These are phyloP conservation scores for Phialemonium atrogriseum DNA, from an alignment of 2,329 filamentous ascomycete species.

Conservation along the genomic window DNA sequence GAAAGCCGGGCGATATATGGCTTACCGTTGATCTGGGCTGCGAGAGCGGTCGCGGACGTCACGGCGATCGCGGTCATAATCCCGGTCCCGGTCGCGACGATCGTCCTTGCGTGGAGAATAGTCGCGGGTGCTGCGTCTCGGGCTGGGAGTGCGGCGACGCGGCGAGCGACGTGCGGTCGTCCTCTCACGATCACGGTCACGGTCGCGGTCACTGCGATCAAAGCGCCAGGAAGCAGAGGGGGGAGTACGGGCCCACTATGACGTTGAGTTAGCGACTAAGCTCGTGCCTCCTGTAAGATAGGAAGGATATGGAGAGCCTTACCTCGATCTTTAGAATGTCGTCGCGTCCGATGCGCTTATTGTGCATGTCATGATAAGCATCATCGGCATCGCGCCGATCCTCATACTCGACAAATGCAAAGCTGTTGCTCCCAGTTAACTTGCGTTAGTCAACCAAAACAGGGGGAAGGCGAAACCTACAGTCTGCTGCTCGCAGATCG, in stretches of 20 bases:
- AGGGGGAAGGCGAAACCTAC: slow-evolving; percentile 51
- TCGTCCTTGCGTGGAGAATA: slow-evolving; percentile 88
- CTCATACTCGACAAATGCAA: slow-evolving; percentile 99
- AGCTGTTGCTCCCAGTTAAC: slow-evolving; percentile 40
- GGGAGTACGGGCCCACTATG: slow-evolving; percentile 92
- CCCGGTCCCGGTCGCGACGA: slow-evolving; percentile 69
- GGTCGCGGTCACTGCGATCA: slow-evolving; percentile 47
- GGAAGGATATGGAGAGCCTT: too few relatives aligned
- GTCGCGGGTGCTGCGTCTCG: slow-evolving; percentile 67
- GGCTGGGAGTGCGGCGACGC: slow-evolving; percentile 64
- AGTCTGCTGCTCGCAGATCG: slow-evolving; percentile 89
- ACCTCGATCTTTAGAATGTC: slow-evolving; percentile 98
- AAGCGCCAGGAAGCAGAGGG: slow-evolving; percentile 98
- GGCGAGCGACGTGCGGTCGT: slow-evolving; percentile 55
- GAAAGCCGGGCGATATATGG: too few relatives aligned
- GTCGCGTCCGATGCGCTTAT: slow-evolving; percentile 94
- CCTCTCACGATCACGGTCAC: slow-evolving; percentile 38
- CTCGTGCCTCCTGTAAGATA: slow-evolving; percentile 3
- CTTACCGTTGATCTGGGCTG: slow-evolving; percentile 56
- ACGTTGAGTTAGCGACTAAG: slow-evolving; percentile 2
- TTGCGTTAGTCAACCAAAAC: neutral
- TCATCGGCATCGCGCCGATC: slow-evolving; percentile 97
- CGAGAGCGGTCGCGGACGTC: slow-evolving; percentile 68
- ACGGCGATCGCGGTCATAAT: slow-evolving; percentile 65
- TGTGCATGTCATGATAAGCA: slow-evolving; percentile 99